These are phyloP conservation scores for Exobasidium rhododendri DNA, from an alignment of 1,284 basidiomycete genomes.

Conservation along the genomic window DNA sequence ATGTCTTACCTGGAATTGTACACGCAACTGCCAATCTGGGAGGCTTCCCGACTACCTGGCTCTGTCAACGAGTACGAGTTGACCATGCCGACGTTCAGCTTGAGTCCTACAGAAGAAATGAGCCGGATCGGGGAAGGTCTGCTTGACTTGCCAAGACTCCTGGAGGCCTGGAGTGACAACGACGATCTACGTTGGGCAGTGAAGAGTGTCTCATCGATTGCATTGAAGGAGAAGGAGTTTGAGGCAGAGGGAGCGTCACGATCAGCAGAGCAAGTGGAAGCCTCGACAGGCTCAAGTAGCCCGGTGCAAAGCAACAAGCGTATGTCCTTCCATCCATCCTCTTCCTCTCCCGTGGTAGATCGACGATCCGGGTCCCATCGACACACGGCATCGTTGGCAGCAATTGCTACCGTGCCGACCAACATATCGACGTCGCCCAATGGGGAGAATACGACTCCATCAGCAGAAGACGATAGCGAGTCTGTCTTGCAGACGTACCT, in stretches of 20 bases:
- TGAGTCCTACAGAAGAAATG: conserved; percentile 82
- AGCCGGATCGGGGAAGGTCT: conserved; percentile 86
- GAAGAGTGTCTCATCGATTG: conserved; percentile 70
- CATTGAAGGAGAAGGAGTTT: conserved; percentile 3
- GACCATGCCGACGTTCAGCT: conserved; percentile 84
- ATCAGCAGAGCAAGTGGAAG: conserved; percentile 39
- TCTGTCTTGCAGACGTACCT: conserved; percentile 85
- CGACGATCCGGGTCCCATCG: conserved; percentile 47
- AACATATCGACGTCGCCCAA: conserved; percentile 16
- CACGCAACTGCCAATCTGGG: conserved; percentile 69
- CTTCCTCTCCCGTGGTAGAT: conserved; percentile 24
- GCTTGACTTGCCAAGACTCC: conserved; percentile 84
- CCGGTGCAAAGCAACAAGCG: conserved; percentile 36
- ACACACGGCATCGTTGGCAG: conserved; percentile 39
- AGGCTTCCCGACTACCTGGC: conserved; percentile 39
- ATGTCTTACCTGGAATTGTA: conserved; percentile 72
- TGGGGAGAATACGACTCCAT: neutral
- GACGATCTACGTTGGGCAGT: conserved; percentile 85
- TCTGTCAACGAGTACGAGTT: conserved; percentile 62
- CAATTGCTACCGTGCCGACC: conserved; percentile 30
- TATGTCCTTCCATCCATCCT: conserved; percentile 8
- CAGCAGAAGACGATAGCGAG: conserved; percentile 63
- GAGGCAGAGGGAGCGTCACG: conserved; percentile 58
- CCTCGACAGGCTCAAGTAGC: neutral
- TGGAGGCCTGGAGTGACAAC: conserved; percentile 90